Evolutionary conservation across 495 filamentous ascomycete species (phyloP).

Genomic region (Tuber brumale): DNA sequence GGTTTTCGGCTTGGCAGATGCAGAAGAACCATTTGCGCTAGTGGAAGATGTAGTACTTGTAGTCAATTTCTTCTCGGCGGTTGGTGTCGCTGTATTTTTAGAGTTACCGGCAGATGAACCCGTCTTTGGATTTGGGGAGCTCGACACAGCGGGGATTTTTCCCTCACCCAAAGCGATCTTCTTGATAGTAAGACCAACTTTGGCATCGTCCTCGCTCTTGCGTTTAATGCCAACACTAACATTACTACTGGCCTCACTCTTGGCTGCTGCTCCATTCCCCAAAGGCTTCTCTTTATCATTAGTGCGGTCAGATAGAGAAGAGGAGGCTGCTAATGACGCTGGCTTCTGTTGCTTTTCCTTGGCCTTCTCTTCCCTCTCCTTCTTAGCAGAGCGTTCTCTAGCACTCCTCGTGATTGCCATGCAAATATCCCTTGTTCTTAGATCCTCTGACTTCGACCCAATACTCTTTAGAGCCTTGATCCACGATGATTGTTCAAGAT

Average conservation of each 20-base stretch:
- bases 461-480: constrained; percentile 35
- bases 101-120: constrained; percentile 27
- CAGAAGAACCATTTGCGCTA: constrained; percentile 12
- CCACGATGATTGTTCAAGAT: constrained; percentile 40
- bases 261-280: constrained; percentile 29
- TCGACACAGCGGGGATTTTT: constrained; percentile 31
- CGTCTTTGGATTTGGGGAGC: constrained; percentile 40
- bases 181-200: constrained; percentile 35
- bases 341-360: constrained; percentile 34
- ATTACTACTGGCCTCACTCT: constrained; percentile 38
- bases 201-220: constrained; percentile 38
- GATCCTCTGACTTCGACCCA: constrained; percentile 38
- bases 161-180: constrained; percentile 38
- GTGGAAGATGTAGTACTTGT: constrained; percentile 38
- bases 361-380: constrained; percentile 30
- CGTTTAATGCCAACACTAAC: constrained; percentile 38
- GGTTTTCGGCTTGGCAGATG: constrained; percentile 39
- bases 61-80: constrained; percentile 40
- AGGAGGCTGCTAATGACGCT: constrained; percentile 24
- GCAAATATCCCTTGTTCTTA: constrained; percentile 37
- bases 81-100: constrained; percentile 35
- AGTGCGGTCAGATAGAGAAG: constrained; percentile 16
- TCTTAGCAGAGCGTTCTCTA: constrained; percentile 29
- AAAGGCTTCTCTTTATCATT: constrained; percentile 38
- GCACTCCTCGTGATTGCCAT: constrained; percentile 31